These are phyloP conservation scores for Knoxia roxburghii DNA, from an alignment of 257 asterid species.

Conservation along the genomic window DNA sequence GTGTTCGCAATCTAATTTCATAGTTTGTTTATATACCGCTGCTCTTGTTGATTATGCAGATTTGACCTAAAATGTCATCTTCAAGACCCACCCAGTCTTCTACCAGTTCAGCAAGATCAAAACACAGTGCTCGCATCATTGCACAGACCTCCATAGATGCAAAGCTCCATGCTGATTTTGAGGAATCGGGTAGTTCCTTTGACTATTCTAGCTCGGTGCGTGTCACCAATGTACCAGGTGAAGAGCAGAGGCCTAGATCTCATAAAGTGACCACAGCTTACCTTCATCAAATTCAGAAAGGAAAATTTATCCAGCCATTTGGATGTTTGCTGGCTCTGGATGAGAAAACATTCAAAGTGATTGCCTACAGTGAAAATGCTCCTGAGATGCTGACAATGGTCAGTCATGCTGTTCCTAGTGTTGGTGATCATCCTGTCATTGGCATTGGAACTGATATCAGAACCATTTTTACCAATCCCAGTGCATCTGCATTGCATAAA, in stretches of 20 bases:
- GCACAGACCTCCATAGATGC: conserved; percentile 87
- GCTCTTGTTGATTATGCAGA: conserved; percentile 27
- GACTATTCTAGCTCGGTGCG: conserved; percentile 77
- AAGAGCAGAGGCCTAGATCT: conserved; percentile 38
- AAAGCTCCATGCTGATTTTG: conserved; percentile 74
- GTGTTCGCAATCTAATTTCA: not conserved
- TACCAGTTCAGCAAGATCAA: conserved; percentile 53
- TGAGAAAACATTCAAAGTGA: conserved; percentile 65
- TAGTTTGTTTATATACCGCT: not conserved
- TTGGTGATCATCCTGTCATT: conserved; percentile 68
- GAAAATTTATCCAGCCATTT: conserved; percentile 71
- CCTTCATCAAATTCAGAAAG: conserved; percentile 83
- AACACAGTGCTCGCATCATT: conserved; percentile 64
- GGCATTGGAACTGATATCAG: conserved; percentile 69
- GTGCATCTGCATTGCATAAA: conserved; percentile 73
- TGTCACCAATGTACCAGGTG: conserved; percentile 24
- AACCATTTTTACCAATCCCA: conserved; percentile 71
- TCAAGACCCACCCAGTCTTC: conserved; percentile 67
- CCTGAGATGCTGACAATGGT: conserved; percentile 86
- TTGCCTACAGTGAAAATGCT: conserved; percentile 83
- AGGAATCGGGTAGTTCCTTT: conserved; percentile 72
- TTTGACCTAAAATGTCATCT: conserved; percentile 42
- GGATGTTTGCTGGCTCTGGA: conserved; percentile 83
- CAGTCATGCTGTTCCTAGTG: conserved; percentile 81
- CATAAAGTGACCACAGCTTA: conserved; percentile 66